Evolutionary conservation across 2,329 filamentous ascomycete genomes (phyloP).

Genomic region (Calonectria ilicicola): DNA sequence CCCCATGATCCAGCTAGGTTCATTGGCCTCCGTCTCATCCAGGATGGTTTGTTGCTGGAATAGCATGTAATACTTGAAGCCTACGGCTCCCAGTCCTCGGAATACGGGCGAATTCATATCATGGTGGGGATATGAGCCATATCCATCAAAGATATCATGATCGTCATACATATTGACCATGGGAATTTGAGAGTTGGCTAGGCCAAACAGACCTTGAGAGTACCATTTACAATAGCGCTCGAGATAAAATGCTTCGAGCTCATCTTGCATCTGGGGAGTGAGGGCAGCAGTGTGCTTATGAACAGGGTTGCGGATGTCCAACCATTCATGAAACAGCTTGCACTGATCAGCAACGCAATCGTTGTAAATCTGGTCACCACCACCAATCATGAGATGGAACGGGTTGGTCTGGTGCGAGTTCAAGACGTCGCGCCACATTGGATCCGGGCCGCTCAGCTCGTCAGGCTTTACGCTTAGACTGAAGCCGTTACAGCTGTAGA

Average conservation of each 20-base stretch:
- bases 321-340: slow-evolving; percentile 84
- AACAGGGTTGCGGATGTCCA: slow-evolving; percentile 81
- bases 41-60: slow-evolving; percentile 95
- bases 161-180: slow-evolving; percentile 99
- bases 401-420: slow-evolving; percentile 91
- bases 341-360: slow-evolving; percentile 84
- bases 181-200: slow-evolving; percentile 93
- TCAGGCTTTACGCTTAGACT: slow-evolving; percentile 82
- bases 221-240: slow-evolving; percentile 95
- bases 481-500: slow-evolving; percentile 98
- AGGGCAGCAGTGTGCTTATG: slow-evolving; percentile 86
- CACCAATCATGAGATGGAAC: slow-evolving; percentile 98
- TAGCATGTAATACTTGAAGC: slow-evolving; percentile 98
- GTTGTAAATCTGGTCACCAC: slow-evolving; percentile 97
- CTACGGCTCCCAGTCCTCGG: slow-evolving; percentile 87
- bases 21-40: slow-evolving; percentile 82
- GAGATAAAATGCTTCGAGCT: slow-evolving; percentile 90
- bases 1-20: slow-evolving; percentile 93
- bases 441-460: slow-evolving; percentile 90
- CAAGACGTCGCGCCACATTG: slow-evolving; percentile 95
- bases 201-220: slow-evolving; percentile 92
- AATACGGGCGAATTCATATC: slow-evolving; percentile 95
- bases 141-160: slow-evolving; percentile 92
- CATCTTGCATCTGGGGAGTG: slow-evolving; percentile 83
- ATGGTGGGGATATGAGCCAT: slow-evolving; percentile 89